Base-by-base conservation (phyloP, 352 stramenopile genomes). In the Phytophthora pisi region DNA sequence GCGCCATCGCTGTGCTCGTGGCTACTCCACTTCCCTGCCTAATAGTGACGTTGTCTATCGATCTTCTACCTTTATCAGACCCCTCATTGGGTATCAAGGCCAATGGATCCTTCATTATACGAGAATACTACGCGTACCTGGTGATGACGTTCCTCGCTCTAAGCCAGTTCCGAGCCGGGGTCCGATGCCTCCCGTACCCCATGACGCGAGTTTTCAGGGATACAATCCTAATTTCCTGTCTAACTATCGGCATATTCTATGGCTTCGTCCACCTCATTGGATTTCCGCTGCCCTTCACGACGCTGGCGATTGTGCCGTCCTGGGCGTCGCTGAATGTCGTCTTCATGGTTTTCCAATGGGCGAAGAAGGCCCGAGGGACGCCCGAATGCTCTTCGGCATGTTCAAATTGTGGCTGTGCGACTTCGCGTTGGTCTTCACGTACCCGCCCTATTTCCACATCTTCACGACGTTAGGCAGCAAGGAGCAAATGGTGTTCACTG, bases 401-500 rank as follows among this genome's bases (percentile, higher is more conserved):
- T 40, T 74, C 34, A 59, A 46, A 6, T 24, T 63, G 4, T 70
- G 55, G 51, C 36, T n/a, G n/a, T 68, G 57, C 40, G 52, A 72
- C 10, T 16, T 60, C 2, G 40, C 23, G 5, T 28, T 68, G 30
- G 53, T 54, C 10, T 50, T 24, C 23, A 51, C 64, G 6, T 72
- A 72, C 23, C 59, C 58, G 1, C 23, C 38, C 5, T 72, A 68
- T 40, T 68, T 61, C 52, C 64, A 52, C 16, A 49, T 51, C 2
- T 72, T 64, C 49, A 56, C 30, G 11, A 51, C 31, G 5, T 42
- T 72, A 2, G 36, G 36, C 0, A 15, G 13, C 2, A 57, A 10
- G 0, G 65, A 38, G 5, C 42, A 61, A 49, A 52, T 49, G 7
- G 24, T 36, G 1, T 72, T 67, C n/a, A 61, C 51, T 6, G 53